phyloP scores from a whole-genome alignment of 805 yeast species.

The Naumovozyma dairenensis region DNA sequence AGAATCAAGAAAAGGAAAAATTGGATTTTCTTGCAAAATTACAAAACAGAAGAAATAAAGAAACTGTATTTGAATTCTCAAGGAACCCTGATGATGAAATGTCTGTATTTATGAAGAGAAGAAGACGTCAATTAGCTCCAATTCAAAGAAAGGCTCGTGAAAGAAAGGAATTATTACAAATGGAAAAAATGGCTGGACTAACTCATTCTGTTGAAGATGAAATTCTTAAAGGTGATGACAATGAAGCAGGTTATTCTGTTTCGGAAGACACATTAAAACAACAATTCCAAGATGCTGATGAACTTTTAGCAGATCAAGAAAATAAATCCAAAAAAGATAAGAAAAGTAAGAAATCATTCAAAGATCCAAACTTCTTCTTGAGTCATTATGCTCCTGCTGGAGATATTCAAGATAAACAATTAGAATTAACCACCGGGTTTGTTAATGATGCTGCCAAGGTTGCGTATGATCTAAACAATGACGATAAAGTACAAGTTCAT shows the following conservation, averaged over 20 bases:
- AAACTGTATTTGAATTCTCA: conserved; percentile 89
- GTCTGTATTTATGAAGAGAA: conserved; percentile 72
- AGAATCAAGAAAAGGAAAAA: conserved; percentile 65
- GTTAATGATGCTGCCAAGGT: conserved; percentile 79
- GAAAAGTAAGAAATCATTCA: conserved; percentile 41
- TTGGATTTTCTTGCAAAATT: conserved; percentile 61
- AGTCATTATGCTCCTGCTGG: conserved; percentile 83
- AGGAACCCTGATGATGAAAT: conserved; percentile 56
- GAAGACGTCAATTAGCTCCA: conserved; percentile 84
- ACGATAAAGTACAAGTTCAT: conserved; percentile 56
- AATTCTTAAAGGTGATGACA: conserved; percentile 41
- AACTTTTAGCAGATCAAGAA: conserved; percentile 23
- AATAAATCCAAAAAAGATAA: no score
- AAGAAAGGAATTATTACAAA: conserved; percentile 53
- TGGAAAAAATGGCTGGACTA: conserved; percentile 67
- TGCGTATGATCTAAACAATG: conserved; percentile 76
- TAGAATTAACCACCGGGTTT: conserved; percentile 48
- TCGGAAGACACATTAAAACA: conserved; percentile 31
- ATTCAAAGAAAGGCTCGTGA: conserved; percentile 73
- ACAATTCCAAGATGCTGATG: conserved; percentile 35
- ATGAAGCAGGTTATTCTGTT: conserved; percentile 41
- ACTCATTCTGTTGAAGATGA: conserved; percentile 69
- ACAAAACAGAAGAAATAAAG: conserved; percentile 60
- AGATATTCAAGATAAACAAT: conserved; percentile 75
- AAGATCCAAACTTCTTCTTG: conserved; percentile 72